A percentile compares a stretch with the other conserved stretches of the same genome.
Evolutionary conservation across 805 yeast species (phyloP).

Genomic region (Lipomyces sp.): DNA sequence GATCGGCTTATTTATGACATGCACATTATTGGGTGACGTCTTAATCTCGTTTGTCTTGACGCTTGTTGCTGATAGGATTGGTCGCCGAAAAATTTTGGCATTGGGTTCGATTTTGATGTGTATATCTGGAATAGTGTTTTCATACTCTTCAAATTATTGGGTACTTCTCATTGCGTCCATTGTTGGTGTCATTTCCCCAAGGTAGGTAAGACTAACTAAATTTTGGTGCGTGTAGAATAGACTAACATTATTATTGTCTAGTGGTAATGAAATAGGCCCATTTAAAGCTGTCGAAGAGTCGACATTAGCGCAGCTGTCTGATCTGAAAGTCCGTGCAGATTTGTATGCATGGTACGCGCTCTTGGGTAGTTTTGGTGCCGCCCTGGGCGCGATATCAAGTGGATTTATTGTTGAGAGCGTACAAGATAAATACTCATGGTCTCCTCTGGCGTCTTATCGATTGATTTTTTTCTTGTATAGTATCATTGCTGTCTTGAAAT

Average conservation of each 20-base stretch:
- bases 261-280: conserved; percentile 60
- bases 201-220: too few relatives aligned
- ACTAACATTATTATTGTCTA: conserved; percentile 4
- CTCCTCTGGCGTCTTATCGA: conserved; percentile 10
- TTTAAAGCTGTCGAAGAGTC: conserved; percentile 57
- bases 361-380: conserved; percentile 48
- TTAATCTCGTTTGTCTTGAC: conserved; percentile 48
- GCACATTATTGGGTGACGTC: conserved; percentile 52
- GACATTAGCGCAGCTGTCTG: conserved; percentile 48
- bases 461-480: conserved; percentile 28
- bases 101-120: conserved; percentile 45
- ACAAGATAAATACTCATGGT: conserved; percentile 34
- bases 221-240: background rate
- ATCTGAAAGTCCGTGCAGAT: conserved; percentile 47
- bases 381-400: conserved; percentile 81
- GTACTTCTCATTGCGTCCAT: conserved; percentile 43
- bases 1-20: conserved; percentile 51
- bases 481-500: conserved; percentile 41
- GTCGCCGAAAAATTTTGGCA: conserved; percentile 45
- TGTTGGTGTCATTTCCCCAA: conserved; percentile 53
- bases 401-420: conserved; percentile 61
- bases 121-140: conserved; percentile 45
- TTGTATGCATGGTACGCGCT: conserved; percentile 58
- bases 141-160: conserved; percentile 37
- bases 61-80: conserved; percentile 47